A percentile compares a stretch with the other conserved stretches of the same genome.
These are phyloP conservation scores for Teratosphaeria viscida DNA, from an alignment of 2,329 filamentous ascomycete genomes.

Conservation along the genomic window DNA sequence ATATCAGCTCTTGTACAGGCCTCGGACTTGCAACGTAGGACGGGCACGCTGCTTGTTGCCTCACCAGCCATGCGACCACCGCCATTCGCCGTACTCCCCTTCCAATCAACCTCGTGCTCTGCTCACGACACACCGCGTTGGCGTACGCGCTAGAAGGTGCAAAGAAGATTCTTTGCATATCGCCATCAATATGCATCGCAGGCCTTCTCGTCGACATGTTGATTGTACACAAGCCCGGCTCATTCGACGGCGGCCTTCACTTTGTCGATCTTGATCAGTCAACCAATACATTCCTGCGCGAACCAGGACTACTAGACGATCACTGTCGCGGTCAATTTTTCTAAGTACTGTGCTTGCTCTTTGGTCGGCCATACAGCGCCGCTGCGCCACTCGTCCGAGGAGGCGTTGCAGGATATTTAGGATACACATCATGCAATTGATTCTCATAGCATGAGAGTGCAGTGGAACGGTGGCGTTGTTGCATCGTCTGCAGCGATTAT, in stretches of 20 bases:
- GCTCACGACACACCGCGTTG: neutral
- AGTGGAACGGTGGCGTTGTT: neutral
- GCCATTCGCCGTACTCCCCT: neutral
- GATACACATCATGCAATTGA: neutral
- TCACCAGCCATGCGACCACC: neutral
- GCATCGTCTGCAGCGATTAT: neutral
- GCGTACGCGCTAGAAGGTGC: neutral
- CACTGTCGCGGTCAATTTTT: neutral
- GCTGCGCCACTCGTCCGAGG: neutral
- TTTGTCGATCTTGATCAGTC: neutral
- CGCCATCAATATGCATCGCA: neutral
- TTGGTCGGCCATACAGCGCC: no score
- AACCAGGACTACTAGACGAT: neutral
- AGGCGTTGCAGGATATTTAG: neutral
- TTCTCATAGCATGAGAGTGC: neutral
- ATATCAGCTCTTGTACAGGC: neutral
- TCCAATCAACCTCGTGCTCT: neutral
- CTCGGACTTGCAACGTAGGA: neutral
- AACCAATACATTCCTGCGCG: neutral
- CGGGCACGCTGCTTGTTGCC: neutral
- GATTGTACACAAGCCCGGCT: neutral
- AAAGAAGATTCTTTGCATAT: neutral
- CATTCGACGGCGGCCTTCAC: neutral
- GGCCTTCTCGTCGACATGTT: neutral
- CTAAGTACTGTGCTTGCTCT: no score